Conservation (phyloP, 139 green algal genomes). For the Picochlorum sp. region DNA sequence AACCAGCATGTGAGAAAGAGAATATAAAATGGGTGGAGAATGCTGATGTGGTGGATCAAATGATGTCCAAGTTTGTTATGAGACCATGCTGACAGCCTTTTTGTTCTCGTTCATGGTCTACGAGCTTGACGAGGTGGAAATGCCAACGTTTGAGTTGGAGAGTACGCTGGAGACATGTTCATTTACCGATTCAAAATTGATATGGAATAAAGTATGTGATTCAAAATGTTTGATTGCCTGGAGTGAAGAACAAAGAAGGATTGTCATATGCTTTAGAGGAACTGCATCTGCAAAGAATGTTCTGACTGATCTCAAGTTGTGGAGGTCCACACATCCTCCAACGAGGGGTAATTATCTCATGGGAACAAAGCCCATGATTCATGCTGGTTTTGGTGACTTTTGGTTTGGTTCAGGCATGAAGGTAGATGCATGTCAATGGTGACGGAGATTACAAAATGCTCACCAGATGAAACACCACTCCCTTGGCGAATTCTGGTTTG, state of each 20-base stretch:
- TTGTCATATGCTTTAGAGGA: slow-evolving; percentile 39
- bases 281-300: slow-evolving; percentile 29
- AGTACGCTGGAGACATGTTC: slow-evolving; percentile 5
- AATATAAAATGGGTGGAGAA: no score
- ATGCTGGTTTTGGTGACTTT: slow-evolving; percentile 15
- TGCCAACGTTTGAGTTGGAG: neutral
- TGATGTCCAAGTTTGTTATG: no score
- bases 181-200: slow-evolving; percentile 15
- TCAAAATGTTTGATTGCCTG: slow-evolving; percentile 34
- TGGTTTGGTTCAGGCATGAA: neutral
- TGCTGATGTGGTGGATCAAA: no score
- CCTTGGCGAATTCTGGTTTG: neutral
- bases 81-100: no score
- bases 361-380: neutral
- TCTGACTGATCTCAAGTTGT: slow-evolving; percentile 32
- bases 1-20: no score
- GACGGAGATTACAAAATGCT: neutral
- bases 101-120: no score
- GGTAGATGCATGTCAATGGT: neutral
- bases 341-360: neutral
- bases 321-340: neutral
- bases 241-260: neutral
- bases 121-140: no score
- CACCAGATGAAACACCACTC: neutral
- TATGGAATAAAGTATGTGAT: slow-evolving; percentile 32